Evolutionary conservation across 1,139 yeast species (phyloP), one percentile per base, ranked within the genome.

Genomic region (Spathaspora sp.): DNA sequence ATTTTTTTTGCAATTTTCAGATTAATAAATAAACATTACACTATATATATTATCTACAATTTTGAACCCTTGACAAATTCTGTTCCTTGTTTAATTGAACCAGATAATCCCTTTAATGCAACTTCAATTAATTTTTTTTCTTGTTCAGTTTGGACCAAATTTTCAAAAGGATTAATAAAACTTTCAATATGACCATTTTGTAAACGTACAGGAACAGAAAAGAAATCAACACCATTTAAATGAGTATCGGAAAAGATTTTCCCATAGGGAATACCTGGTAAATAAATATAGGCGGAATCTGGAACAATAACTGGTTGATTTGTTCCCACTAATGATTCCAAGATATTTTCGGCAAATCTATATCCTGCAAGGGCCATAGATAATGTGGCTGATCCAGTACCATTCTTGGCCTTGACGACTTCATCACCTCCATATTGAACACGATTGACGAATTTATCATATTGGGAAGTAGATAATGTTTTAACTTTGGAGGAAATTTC

Each of bases 381-480:
- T 54, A 85, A 73, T 13, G 91, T 85, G 24, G 90, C 91, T 7
- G 89, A 82, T 8, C 91, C 91, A 37, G 83, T 84, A 51, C 90
- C 90, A 54, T 82, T 77, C 63, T 85, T 85, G 23, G 90, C 90
- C 64, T 82, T 76, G 46, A 85, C 90, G 38, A 85, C 89, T 63
- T 85, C 91, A 63, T 85, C 91, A 56, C 90, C 90, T 50, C 89
- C 91, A 59, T 73, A 84, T 63, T 84, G 89, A 23, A 85, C 89
- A 53, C 89, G 70, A 56, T 82, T 65, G 34, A 84, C 67, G 47
- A 81, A 78, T 15, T 64, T 24, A 20, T 41, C 43, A 41, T 41
- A 41, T 5, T 31, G 16, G 9, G 39, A 23, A n/a, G 18, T 20
- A 17, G 18, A 33, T 24, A 41, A 41, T 8, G 43, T 20, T 24